phyloP scores from a whole-genome alignment of 1,139 yeast genomes.

The Taphrina sp. region DNA sequence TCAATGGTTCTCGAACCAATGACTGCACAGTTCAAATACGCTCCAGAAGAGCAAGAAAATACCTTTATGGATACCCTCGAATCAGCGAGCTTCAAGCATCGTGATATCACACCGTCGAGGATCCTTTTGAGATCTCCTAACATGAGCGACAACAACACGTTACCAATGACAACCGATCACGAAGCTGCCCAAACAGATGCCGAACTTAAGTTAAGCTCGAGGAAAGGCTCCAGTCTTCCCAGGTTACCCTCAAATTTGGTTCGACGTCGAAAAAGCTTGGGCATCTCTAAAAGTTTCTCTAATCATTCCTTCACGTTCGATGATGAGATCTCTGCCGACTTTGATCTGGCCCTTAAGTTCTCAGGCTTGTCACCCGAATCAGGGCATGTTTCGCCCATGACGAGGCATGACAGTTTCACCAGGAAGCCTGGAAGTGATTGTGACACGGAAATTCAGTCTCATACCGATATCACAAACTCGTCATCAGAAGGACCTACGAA shows the following conservation, averaged over 20 bases:
- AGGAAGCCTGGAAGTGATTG: not conserved
- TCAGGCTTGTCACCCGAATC: not conserved
- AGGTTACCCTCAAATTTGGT: conserved; percentile 20
- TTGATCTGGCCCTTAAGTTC: not conserved
- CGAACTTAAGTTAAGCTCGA: conserved; percentile 12
- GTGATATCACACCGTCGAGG: conserved; percentile 8
- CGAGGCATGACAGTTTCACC: not conserved
- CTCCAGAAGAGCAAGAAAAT: too few relatives aligned
- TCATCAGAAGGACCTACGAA: not conserved
- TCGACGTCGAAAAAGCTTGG: conserved; percentile 8
- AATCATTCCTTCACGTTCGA: conserved; percentile 21
- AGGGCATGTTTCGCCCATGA: not conserved
- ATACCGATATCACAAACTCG: too few relatives aligned
- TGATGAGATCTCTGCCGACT: not conserved
- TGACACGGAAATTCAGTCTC: not conserved
- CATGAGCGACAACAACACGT: too few relatives aligned
- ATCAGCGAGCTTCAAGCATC: too few relatives aligned
- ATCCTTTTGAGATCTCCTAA: conserved; percentile 4
- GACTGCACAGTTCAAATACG: too few relatives aligned
- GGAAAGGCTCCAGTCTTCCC: conserved; percentile 14
- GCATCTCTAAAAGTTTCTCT: conserved; percentile 14
- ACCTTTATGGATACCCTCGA: too few relatives aligned
- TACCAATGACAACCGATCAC: too few relatives aligned
- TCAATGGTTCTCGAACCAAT: too few relatives aligned
- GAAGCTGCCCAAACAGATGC: too few relatives aligned